Percentiles rank a stretch among this genome's conserved stretches.
phyloP scores from a whole-genome alignment of 108 stramenopile genomes.

The Nitzschia palea region DNA sequence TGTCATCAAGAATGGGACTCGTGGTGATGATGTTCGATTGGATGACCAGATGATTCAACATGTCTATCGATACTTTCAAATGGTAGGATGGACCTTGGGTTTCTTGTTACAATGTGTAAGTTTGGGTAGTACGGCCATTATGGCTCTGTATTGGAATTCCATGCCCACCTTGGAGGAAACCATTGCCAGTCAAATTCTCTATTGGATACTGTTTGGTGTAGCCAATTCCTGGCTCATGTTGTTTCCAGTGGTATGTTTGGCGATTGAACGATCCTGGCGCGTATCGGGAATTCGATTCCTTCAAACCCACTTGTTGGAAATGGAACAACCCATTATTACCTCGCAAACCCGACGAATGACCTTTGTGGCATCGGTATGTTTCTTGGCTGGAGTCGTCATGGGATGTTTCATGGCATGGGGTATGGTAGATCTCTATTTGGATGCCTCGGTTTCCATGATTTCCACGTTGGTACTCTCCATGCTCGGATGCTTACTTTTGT shows the following conservation, averaged over 20 bases:
- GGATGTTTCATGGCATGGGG: constrained; percentile 22
- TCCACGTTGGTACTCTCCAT: neutral
- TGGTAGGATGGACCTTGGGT: neutral
- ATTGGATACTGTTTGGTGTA: neutral
- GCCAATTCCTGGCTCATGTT: constrained; percentile 7
- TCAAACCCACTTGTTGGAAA: neutral
- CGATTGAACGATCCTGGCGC: neutral
- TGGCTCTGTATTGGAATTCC: neutral
- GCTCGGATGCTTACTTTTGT: constrained; percentile 11
- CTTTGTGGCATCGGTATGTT: constrained; percentile 9
- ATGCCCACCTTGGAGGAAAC: neutral
- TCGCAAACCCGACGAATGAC: constrained; percentile 9
- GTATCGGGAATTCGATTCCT: neutral
- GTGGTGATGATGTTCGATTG: neutral
- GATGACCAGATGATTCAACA: neutral
- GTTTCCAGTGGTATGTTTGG: constrained; percentile 1
- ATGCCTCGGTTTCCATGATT: neutral
- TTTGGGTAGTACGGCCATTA: constrained; percentile 1
- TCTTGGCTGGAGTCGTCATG: constrained; percentile 18
- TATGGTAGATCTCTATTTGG: constrained; percentile 10
- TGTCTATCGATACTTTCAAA: neutral
- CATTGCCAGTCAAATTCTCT: neutral
- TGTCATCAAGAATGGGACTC: too few species aligned
- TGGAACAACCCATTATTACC: neutral
- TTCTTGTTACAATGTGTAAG: constrained; percentile 12